Evolutionary conservation across 495 filamentous ascomycete genomes (phyloP), one percentile per base, ranked within the genome.

Genomic region (Trichocladium uniseriatum): DNA sequence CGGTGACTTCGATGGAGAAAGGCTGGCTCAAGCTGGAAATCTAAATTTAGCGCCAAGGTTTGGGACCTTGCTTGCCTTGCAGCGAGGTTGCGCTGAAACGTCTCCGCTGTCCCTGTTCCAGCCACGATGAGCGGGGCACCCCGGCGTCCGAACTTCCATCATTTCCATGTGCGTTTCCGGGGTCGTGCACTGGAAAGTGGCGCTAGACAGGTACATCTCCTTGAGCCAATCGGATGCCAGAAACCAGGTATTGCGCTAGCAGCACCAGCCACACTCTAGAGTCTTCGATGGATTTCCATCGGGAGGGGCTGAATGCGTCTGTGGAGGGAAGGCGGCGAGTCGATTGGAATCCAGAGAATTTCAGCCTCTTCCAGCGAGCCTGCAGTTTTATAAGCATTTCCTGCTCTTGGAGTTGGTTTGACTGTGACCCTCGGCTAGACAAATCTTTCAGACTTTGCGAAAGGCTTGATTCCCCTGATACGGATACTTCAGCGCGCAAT

Each of bases 211-310:
- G 35, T 56, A 61, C 58, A 6, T 43, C 2, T 7, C 13, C 2
- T 16, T 27, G 41, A 28, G 40, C n/a, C 24, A 5, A 19, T 2
- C 18, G 20, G 38, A 14, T 14, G 37, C 39, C 27, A 5, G 34
- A 15, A 5, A 19, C 8, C 6, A 34, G 34, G 59, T 64, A 60
- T 29, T 42, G 3, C 38, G n/a, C 52, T 67, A 67, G 46, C 32
- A 35, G 38, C 46, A 39, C 42, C 61, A 66, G 63, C 63, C 63
- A 64, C 63, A 55, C 52, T 64, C 61, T 49, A 62, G 59, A 60
- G 56, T 56, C 54, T 67, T 67, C 64, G 55, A 67, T 59, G 34
- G 59, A 56, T 56, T 67, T 67, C 64, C 61, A 67, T 61, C 43
- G 38, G 56, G 60, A 62, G 63, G 63, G 63, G 60, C 62, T 63